Base-by-base conservation (phyloP, 2,329 filamentous ascomycete genomes). In the Neopestalotiopsis sp. region DNA sequence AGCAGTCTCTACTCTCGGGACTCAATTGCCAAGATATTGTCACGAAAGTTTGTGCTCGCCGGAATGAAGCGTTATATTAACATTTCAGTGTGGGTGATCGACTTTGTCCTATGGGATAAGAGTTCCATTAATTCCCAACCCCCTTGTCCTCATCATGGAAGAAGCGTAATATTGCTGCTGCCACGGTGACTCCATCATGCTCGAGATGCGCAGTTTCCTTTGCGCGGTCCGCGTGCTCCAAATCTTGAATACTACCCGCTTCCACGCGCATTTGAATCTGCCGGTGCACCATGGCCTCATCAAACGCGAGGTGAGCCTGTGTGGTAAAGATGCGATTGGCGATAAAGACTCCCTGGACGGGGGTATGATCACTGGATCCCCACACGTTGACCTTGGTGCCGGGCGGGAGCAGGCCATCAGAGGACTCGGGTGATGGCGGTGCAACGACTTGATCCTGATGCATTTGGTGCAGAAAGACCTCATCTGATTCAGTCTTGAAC, bases 301-400 rank as follows among this genome's bases (percentile, higher is more conserved):
- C 90, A 76, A 94, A 95, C 69, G 94, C 93, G 1, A 94, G 89
- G 77, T 96, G 93, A 0, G 92, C 93, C 80, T 96, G 93, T 1
- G 94, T 86, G 0, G 92, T 91, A 68, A 96, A 90, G 24, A 94
- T 81, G 28, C 86, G 84, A 59, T 86, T 83, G 13, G 87, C 84
- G 45, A 86, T 81, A 76, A 95, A 95, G 84, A 95, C 89, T 30
- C 91, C 92, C 78, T 96, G 93, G 2, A 94, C 87, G 2, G 84
- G 79, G 73, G 93, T 95, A 69, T 86, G 85, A 1, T 86, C 84
- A 24, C 91, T 92, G 32, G 83, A 85, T 1, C 90, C 93, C 68
- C 95, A 86, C 57, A 87, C 81, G 40, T 86, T 80, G 1, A 90
- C 81, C 45, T 82, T 80, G 0, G 81, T 79, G 3, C 77, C 79